Evolutionary conservation across 192 early-diverging fungal genomes (phyloP), one percentile per base, ranked within the genome.

Genomic region (Coemansia sp.): DNA sequence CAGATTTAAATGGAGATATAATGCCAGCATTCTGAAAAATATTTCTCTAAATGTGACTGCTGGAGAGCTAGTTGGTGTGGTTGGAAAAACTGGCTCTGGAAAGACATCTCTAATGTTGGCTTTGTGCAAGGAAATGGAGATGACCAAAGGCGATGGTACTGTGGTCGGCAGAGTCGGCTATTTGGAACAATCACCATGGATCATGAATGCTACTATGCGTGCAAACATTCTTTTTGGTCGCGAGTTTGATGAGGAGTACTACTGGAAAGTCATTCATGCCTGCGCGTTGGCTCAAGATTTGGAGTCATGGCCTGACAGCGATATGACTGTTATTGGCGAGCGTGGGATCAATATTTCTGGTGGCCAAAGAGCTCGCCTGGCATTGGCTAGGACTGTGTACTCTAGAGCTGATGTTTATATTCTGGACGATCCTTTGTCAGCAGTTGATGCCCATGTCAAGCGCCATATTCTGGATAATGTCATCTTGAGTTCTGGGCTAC

Each of bases 41-140:
- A 75, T 91, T 69, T 80, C 80, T 72, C 15, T 89, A 44, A 66
- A 65, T 49, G 62, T 91, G 77, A 63, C 77, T 71, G 66, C 78
- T 55, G 80, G 89, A 46, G 43, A 80, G 3, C 85, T 96, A 15
- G 88, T 91, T 2, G 93, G 90, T 0, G 73, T 96, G 42, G 90
- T 94, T 13, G 94, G 94, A 4, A 75, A 86, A 0, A 91, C 94
- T 22, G 94, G 92, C 9, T 78, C 84, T 22, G 93, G 93, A 52
- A 96, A 96, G 69, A 91, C 89, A 2, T 90, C 91, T 0, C 77
- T 96, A 5, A 72, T 96, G 1, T 89, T 87, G 52, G 89, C 91
- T 16, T 71, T 96, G 46, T 83, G 94, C 34, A 92, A 92, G 10
- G 93, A 94, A 65, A 91, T 93, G 83, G 86, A 79, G 55, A 81